Evolutionary conservation across 768 basidiomycete species (phyloP).

Genomic region (Kwoniella sp.): DNA sequence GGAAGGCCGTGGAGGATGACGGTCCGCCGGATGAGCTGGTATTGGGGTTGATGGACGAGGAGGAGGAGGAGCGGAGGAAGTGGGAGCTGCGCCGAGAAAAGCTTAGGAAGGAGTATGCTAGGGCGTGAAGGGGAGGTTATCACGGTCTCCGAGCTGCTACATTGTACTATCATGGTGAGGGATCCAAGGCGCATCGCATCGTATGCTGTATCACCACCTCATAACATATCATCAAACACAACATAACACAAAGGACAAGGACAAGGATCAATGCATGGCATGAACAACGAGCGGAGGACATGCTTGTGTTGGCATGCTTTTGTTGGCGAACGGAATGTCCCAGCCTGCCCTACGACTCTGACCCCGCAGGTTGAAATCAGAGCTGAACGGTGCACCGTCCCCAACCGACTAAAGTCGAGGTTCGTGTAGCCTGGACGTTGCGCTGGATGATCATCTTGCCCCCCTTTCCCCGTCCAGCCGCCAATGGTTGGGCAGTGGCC

Average conservation of each 20-base stretch:
- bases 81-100: conserved; percentile 12
- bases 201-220: neutral
- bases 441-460: conserved; percentile 17
- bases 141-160: too few relatives aligned
- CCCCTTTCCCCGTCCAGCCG: conserved; percentile 37
- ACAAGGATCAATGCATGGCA: neutral
- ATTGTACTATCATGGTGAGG: too few relatives aligned
- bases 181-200: neutral
- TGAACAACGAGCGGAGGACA: neutral
- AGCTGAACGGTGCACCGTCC: neutral
- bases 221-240: neutral
- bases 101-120: conserved; percentile 8
- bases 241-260: neutral
- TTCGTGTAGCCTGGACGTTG: conserved; percentile 5
- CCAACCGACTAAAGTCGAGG: conserved; percentile 26
- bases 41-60: conserved; percentile 48
- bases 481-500: conserved; percentile 29
- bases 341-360: neutral
- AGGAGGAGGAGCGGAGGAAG: conserved; percentile 38
- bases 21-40: conserved; percentile 48
- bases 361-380: neutral
- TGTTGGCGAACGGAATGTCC: neutral
- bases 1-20: conserved; percentile 45
- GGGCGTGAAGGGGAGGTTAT: too few relatives aligned
- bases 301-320: too few relatives aligned